Evolutionary conservation across 345 rosid species (phyloP), one percentile per base, ranked within the genome.

Genomic region (Psidium friedrichsthalianum): DNA sequence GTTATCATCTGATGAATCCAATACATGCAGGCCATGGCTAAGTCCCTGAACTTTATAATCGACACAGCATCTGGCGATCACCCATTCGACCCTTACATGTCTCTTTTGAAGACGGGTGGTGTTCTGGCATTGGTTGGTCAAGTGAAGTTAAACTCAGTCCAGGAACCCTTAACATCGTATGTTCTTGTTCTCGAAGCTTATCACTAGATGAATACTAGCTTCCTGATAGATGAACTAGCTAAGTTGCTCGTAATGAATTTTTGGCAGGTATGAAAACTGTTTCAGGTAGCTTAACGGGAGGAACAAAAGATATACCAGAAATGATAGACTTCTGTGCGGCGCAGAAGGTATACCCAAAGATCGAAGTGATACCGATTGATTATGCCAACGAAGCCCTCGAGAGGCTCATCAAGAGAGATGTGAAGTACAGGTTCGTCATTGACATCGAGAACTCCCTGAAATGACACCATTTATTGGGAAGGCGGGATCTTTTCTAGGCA

Each of bases 1-100:
- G 21, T 32, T 12, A n/a, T 16, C 27, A 61, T 42, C 55, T 49
- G 24, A 49, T 8, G 83, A 55, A 44, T 85, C 27, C 25, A 57
- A n/a, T 56, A 32, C 8, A 57, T 89, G 86, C 93, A 95, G 98
- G 93, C 90, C 32, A 59, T 91, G 55, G 89, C 87, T 51, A 97
- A 92, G 80, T 92, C 98, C 29, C 89, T 96, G 55, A 95, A 96
- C 91, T 97, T 96, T 85, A 90, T 97, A 76, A 24, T 97, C 47
- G 98, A 96, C 87, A 93, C 99, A 0, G 96, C 99, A 74, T 95
- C 98, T 36, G 98, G 99, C 12, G 95, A 94, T 89, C 99, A 96
- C 87, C 91, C 93, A 16, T 95, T 95, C 83, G 98, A 97, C 90
- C 93, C 93, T 53, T 94, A 88, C 95, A 83, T 97, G 96, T 90